Percentiles rank a stretch among this genome's conserved stretches.
phyloP scores from a whole-genome alignment of 2,329 filamentous ascomycete genomes.

The Aureobasidium vineae region DNA sequence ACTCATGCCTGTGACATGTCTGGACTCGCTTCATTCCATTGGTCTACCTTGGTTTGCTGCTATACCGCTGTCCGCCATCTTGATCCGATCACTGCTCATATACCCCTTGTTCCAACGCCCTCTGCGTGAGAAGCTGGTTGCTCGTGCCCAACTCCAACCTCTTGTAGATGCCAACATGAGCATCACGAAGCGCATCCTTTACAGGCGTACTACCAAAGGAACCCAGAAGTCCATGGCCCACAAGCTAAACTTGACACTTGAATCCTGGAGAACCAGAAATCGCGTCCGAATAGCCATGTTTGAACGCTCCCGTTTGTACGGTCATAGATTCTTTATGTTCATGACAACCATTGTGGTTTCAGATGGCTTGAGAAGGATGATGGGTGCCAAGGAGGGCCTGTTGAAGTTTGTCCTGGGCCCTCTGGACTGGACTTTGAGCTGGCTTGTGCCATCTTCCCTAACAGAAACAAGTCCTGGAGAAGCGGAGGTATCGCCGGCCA shows the following conservation, averaged over 20 bases:
- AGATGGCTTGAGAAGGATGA: constrained; percentile 5
- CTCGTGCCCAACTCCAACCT: constrained; percentile 6
- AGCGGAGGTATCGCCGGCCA: not conserved
- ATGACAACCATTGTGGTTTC: not conserved
- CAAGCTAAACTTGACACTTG: not conserved
- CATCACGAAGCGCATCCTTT: not conserved
- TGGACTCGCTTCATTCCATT: constrained; percentile 34
- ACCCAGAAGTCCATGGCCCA: no score
- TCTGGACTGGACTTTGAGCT: constrained; percentile 17
- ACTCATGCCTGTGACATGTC: constrained; percentile 28
- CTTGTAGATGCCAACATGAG: constrained; percentile 15
- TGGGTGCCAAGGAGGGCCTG: constrained; percentile 16
- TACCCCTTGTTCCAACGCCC: constrained; percentile 31
- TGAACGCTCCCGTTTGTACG: not conserved
- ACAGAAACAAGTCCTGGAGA: not conserved
- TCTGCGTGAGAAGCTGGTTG: not conserved
- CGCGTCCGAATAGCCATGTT: not conserved
- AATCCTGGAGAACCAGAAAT: not conserved
- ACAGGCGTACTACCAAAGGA: not conserved
- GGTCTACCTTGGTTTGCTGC: constrained; percentile 38
- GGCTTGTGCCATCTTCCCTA: not conserved
- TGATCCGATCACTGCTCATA: constrained; percentile 34
- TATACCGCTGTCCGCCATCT: constrained; percentile 35
- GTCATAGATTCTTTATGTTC: not conserved
- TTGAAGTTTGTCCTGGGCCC: constrained; percentile 16